Base-by-base conservation (phyloP, 331 rosid species). In the Phaseolus coccineus region DNA sequence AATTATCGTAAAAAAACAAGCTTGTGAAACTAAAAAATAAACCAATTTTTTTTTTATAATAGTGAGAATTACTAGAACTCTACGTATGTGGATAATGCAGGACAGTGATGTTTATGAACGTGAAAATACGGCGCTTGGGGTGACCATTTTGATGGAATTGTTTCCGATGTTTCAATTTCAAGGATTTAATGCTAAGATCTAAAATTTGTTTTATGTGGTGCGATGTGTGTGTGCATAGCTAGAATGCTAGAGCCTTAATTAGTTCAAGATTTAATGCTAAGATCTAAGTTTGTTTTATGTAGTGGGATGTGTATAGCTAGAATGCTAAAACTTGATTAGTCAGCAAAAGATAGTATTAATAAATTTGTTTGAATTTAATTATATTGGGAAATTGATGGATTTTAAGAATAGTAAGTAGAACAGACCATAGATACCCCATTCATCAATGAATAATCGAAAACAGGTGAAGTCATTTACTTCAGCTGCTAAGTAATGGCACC, bases 21-120 rank as follows among this genome's bases (percentile, higher is more conserved):
- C 47, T 42, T 42, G 13, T 9, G 47, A 9, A 9, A 64, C 27
- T 2, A 2, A 25, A 69, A 40, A 55, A 52, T 8, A 19, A 19
- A 53, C 0, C 9, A 25, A 24, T 4, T 13, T 64, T 48, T 4
- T 13, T 64, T 48, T 22, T 28, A 56, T 4, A 13, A 13, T 8
- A 9, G 15, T 13, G 27, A 37, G 15, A 5, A 30, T 44, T 3
- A 46, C 4, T 27, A 24, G 16, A 8, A 69, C 27, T 44, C 6
- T 46, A 27, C 10, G 13, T 65, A 69, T 46, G 44, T 4, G 47
- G 78, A 80, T 77, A 81, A 47, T 52, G 69, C 28, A 3, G 67
- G 83, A 83, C 1, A 77, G 85, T 67, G 81, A 76, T 74, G 79
- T 73, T 55, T 83, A 77, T 25, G 72, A 80, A 46, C 76, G 56